Evolutionary conservation across 2,329 filamentous ascomycete genomes (phyloP), one percentile per base, ranked within the genome.

Genomic region (Colletotrichum aenigma): DNA sequence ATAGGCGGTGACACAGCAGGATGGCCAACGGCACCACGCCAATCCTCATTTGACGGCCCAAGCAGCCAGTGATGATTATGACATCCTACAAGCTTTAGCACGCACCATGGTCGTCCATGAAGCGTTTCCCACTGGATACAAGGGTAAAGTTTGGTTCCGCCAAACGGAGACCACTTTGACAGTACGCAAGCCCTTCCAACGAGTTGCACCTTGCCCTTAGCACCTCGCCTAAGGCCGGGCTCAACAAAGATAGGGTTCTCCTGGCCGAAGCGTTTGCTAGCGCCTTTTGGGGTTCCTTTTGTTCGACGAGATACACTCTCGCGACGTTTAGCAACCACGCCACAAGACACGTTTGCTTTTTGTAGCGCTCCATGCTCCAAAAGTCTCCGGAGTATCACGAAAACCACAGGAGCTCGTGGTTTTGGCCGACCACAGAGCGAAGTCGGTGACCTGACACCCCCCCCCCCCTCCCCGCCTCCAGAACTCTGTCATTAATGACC

Each of bases 401-500:
- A 56, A n/a, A 30, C 30, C 38, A 24, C 52, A 52, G 34, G 28
- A 60, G 28, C 61, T 55, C 28, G 60, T 65, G 36, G 36, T 48
- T 24, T 36, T 38, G 67, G 28, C 24, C n/a, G 21, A 9, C n/a
- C 21, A 36, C 52, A 38, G 60, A 58, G n/a, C 18, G 12, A 26
- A 21, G 60, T 68, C 8, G 30, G 58, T 55, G 28, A 24, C 67
- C 60, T 34, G 34, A 26, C 66, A 48, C n/a, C 38, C n/a, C 58
- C n/a, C n/a, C 58, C n/a, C n/a, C 58, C n/a, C n/a, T 30, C 58
- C n/a, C n/a, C 58, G 16, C 58, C n/a, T 65, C 34, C 21, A 30
- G 61, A 71, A 66, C 18, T 61, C 67, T 74, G 67, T 74, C 67
- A 74, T 38, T 71, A 71, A 74, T 71, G 72, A 74, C 71, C n/a